Evolutionary conservation across 805 yeast genomes (phyloP).

Genomic region (Candida anglica): DNA sequence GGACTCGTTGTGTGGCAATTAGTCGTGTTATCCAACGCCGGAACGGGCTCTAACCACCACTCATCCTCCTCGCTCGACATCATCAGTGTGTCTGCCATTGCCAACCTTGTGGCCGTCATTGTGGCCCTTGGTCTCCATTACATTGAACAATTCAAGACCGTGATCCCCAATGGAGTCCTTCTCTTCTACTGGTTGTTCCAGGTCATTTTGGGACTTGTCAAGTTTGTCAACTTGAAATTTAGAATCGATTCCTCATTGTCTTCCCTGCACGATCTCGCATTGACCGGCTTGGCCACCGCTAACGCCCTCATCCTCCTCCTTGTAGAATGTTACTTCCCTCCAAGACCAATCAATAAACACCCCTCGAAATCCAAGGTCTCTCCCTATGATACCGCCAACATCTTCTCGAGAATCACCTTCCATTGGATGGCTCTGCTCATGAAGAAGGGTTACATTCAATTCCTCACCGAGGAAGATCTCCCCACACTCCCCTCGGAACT

Average conservation of each 20-base stretch:
- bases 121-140: slow-evolving; percentile 60
- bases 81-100: slow-evolving; percentile 18
- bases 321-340: slow-evolving; percentile 41
- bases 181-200: slow-evolving; percentile 74
- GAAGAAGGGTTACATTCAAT: slow-evolving; percentile 67
- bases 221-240: slow-evolving; percentile 37
- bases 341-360: slow-evolving; percentile 22
- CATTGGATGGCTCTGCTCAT: slow-evolving; percentile 89
- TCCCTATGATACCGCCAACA: slow-evolving; percentile 58
- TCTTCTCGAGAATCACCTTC: slow-evolving; percentile 75
- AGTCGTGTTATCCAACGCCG: neutral
- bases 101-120: slow-evolving; percentile 38
- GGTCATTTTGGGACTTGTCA: slow-evolving; percentile 43
- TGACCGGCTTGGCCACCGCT: slow-evolving; percentile 31
- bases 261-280: no score
- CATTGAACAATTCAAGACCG: slow-evolving; percentile 65
- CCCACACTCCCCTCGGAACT: slow-evolving; percentile 73
- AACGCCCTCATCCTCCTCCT: slow-evolving; percentile 38
- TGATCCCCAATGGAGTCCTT: slow-evolving; percentile 62
- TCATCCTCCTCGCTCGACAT: no score
- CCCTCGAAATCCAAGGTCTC: slow-evolving; percentile 24
- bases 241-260: no score
- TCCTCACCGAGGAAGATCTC: slow-evolving; percentile 57
- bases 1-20: slow-evolving; percentile 35
- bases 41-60: no score